These are phyloP conservation scores for Fusarium nurragi DNA, from an alignment of 2,329 filamentous ascomycete genomes.

Conservation along the genomic window DNA sequence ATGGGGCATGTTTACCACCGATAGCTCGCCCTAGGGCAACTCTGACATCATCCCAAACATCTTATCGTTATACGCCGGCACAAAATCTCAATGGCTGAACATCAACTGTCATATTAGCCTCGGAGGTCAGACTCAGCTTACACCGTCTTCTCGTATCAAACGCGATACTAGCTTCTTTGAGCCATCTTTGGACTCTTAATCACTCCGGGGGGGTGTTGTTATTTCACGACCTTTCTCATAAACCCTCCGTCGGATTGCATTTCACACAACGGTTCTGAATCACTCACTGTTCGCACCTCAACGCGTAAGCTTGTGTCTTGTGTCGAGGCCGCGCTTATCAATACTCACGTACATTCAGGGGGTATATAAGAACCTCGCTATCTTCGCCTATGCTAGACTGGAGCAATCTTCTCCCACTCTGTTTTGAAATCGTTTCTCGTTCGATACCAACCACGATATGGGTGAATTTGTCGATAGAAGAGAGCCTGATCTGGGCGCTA, in stretches of 20 bases:
- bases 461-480: constrained; percentile 9
- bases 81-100: neutral
- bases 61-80: neutral
- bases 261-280: neutral
- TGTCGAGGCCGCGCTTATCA: neutral
- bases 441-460: constrained; percentile 16
- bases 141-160: constrained; percentile 17
- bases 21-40: neutral
- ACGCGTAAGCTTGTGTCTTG: constrained; percentile 3
- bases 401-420: neutral
- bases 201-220: constrained; percentile 3
- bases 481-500: constrained; percentile 15
- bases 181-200: neutral
- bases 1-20: constrained; percentile 6
- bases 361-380: constrained; percentile 13
- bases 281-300: neutral
- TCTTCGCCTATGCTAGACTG: neutral
- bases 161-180: constrained; percentile 18
- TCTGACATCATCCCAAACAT: constrained; percentile 5
- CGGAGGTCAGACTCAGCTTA: constrained; percentile 27
- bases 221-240: neutral
- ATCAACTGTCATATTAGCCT: neutral
- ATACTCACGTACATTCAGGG: constrained; percentile 4
- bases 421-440: neutral
- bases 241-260: neutral